Conservation (phyloP, 2,329 filamentous ascomycete species). For the Bertia moriformis region DNA sequence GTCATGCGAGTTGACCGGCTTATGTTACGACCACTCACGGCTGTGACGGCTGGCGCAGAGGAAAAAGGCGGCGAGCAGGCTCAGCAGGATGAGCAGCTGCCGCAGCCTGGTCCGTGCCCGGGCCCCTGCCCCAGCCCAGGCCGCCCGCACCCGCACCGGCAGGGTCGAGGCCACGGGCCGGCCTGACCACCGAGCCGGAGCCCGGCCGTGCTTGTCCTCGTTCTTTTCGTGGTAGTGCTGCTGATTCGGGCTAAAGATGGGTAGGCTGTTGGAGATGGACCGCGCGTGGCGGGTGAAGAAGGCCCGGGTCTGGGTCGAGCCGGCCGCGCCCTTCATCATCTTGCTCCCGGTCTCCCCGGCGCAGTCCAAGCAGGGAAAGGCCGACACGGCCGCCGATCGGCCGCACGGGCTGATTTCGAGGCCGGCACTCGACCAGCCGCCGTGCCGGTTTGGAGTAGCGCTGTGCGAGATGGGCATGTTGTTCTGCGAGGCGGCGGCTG, state of each 20-base stretch:
- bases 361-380: constrained; percentile 32
- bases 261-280: constrained; percentile 64
- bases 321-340: constrained; percentile 62
- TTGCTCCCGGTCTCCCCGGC: constrained; percentile 65
- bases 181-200: too few relatives aligned
- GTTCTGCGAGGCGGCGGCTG: constrained; percentile 35
- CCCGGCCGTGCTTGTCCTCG: constrained; percentile 52
- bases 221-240: constrained; percentile 64
- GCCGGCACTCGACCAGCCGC: constrained; percentile 77
- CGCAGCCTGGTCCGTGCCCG: too few relatives aligned
- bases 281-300: constrained; percentile 80
- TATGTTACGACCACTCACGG: background rate
- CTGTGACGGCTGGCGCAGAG: too few relatives aligned
- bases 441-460: constrained; percentile 66
- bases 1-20: constrained; percentile 6
- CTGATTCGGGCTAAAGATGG: constrained; percentile 57
- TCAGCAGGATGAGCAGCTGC: too few relatives aligned
- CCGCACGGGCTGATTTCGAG: constrained; percentile 58
- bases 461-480: constrained; percentile 74
- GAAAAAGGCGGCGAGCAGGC: too few relatives aligned
- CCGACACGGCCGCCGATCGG: constrained; percentile 47
- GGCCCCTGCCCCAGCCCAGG: too few relatives aligned
- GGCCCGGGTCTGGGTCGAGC: constrained; percentile 65
- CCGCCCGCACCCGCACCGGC: too few relatives aligned
- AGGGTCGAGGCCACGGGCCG: too few relatives aligned